Conservation (phyloP, 495 filamentous ascomycete genomes). For the Hypoxylon lenormandii region DNA sequence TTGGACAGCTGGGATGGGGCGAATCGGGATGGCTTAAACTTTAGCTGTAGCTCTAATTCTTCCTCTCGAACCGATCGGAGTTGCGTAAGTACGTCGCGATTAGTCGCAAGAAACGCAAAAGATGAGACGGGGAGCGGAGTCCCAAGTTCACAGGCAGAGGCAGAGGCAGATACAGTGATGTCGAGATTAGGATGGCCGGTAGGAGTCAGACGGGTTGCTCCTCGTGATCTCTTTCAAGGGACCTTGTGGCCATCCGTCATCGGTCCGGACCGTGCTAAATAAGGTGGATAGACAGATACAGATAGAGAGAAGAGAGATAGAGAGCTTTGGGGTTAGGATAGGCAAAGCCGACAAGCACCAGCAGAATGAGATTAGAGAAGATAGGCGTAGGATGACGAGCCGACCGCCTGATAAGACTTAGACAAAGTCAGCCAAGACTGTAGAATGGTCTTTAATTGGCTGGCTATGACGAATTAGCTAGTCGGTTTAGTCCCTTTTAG, state of each 20-base stretch:
- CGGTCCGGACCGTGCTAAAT: slow-evolving; percentile 48
- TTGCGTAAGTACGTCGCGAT: slow-evolving; percentile 20
- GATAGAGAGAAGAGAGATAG: not conserved
- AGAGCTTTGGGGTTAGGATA: slow-evolving; percentile 18
- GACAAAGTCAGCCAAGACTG: slow-evolving; percentile 37
- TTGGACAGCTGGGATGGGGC: not conserved
- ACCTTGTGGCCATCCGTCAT: slow-evolving; percentile 55
- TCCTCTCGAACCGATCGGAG: slow-evolving; percentile 21
- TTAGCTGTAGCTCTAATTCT: slow-evolving; percentile 1
- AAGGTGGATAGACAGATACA: slow-evolving; percentile 25
- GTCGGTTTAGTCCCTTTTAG: slow-evolving; percentile 18
- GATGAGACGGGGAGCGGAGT: not conserved
- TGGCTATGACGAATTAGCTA: slow-evolving; percentile 37
- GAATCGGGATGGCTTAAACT: slow-evolving; percentile 2
- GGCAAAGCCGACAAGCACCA: slow-evolving; percentile 20
- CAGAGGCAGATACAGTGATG: no score
- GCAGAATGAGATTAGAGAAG: slow-evolving; percentile 21
- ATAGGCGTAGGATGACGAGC: slow-evolving; percentile 45
- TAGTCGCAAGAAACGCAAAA: slow-evolving; percentile 13
- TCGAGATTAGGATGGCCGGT: slow-evolving; percentile 8
- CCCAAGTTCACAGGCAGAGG: slow-evolving; percentile 4
- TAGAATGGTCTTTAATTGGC: slow-evolving; percentile 32
- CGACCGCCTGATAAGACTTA: slow-evolving; percentile 46
- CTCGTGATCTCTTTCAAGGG: slow-evolving; percentile 47
- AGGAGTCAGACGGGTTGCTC: slow-evolving; percentile 46